A percentile compares a stretch with the other conserved stretches of the same genome.
Conservation (phyloP, 208 protist species). For the Wallacemonas sp. region DNA sequence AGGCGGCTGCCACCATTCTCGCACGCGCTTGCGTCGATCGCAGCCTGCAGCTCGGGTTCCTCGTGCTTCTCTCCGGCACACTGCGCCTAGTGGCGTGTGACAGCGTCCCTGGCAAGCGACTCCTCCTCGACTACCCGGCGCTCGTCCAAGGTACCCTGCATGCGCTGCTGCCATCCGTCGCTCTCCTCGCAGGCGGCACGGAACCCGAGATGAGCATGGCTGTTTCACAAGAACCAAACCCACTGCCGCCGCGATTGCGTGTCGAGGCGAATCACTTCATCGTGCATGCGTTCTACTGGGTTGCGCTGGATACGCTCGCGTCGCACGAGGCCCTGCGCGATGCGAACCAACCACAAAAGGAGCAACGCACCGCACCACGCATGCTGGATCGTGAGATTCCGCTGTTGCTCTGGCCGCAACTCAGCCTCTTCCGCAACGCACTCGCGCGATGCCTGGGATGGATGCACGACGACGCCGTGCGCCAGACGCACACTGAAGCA, state of each 20-base stretch:
- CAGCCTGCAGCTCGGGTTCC: conserved; percentile 65
- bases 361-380: background rate
- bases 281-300: conserved; percentile 57
- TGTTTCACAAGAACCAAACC: too few relatives aligned
- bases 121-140: conserved; percentile 45
- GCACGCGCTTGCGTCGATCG: conserved; percentile 24
- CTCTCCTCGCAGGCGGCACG: conserved; percentile 37
- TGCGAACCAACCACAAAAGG: background rate
- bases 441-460: conserved; percentile 50
- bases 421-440: conserved; percentile 60
- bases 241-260: conserved; percentile 46
- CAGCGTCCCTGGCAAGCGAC: conserved; percentile 31
- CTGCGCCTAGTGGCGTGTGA: conserved; percentile 43
- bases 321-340: conserved; percentile 17
- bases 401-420: conserved; percentile 40
- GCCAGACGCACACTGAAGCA: too few relatives aligned
- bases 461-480: conserved; percentile 28
- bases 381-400: conserved; percentile 70
- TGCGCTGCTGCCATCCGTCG: conserved; percentile 42
- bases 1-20: background rate
- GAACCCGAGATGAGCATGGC: too few relatives aligned
- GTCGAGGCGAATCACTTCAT: conserved; percentile 71
- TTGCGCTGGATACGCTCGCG: conserved; percentile 48
- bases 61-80: conserved; percentile 52
- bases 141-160: conserved; percentile 35